Conservation (phyloP, 768 basidiomycete species). For the Daedalea quercina region DNA sequence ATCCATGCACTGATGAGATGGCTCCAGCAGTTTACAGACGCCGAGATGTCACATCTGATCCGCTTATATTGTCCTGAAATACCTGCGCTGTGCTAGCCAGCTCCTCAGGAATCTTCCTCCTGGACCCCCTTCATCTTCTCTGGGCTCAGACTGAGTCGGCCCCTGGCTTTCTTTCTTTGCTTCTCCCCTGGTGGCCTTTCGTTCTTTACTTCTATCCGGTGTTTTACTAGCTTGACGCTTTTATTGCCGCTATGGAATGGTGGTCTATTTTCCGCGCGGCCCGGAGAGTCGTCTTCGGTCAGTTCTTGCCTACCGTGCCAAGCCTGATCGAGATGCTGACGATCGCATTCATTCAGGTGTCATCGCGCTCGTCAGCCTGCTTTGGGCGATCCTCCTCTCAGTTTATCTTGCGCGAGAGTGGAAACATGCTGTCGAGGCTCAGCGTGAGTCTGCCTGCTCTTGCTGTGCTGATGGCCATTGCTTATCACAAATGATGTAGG, state of each 20-base stretch:
- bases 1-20: slow-evolving; percentile 11
- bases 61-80: slow-evolving; percentile 7
- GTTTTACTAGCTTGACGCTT: slow-evolving; percentile 5
- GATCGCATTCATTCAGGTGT: slow-evolving; percentile 7
- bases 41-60: slow-evolving; percentile 6
- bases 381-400: slow-evolving; percentile 18
- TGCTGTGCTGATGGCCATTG: not conserved
- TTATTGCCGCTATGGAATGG: slow-evolving; percentile 19
- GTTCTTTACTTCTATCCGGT: slow-evolving; percentile 8
- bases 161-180: slow-evolving; percentile 18
- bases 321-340: not conserved
- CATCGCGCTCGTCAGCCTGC: slow-evolving; percentile 15
- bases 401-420: slow-evolving; percentile 19
- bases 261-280: slow-evolving; percentile 18
- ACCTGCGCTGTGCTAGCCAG: not conserved
- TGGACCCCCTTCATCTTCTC: slow-evolving; percentile 12
- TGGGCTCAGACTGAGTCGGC: slow-evolving; percentile 25
- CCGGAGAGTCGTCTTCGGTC: slow-evolving; percentile 18
- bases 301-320: not conserved
- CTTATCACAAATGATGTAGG: slow-evolving; percentile 5
- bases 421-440: slow-evolving; percentile 10
- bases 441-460: slow-evolving; percentile 14
- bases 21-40: slow-evolving; percentile 6
- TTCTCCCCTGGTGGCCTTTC: slow-evolving; percentile 21
- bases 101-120: not conserved